phyloP scores from a whole-genome alignment of 305 asterid species.

The Fraxinus greggii region DNA sequence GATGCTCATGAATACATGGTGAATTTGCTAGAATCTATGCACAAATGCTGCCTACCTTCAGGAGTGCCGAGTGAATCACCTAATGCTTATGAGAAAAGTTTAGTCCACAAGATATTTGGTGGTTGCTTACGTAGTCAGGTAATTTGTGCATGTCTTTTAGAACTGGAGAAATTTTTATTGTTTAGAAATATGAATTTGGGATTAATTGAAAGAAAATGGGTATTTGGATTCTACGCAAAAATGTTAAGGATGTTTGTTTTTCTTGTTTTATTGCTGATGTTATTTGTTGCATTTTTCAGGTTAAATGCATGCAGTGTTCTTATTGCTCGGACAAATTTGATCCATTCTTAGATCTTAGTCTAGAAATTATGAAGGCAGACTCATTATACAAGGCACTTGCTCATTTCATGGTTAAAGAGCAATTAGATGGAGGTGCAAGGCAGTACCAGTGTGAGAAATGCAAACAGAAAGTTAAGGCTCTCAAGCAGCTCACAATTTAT shows the following conservation, averaged over 20 bases:
- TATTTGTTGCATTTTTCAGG: constrained; percentile 42
- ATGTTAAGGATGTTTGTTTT: neutral
- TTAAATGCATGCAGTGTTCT: constrained; percentile 94
- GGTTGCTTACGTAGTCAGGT: constrained; percentile 97
- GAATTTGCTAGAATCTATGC: constrained; percentile 93
- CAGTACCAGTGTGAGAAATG: constrained; percentile 93
- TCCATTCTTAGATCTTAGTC: constrained; percentile 90
- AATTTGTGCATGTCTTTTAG: neutral
- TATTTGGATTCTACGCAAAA: neutral
- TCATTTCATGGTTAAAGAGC: constrained; percentile 83
- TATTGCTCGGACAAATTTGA: constrained; percentile 87
- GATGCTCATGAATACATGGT: constrained; percentile 99
- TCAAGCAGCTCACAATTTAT: constrained; percentile 81
- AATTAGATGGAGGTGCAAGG: constrained; percentile 86
- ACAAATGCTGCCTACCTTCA: constrained; percentile 93
- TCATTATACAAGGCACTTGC: constrained; percentile 66
- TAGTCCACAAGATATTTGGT: constrained; percentile 96
- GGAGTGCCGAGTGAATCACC: constrained; percentile 96
- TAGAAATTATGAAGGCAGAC: constrained; percentile 80
- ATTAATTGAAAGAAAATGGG: neutral
- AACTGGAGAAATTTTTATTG: neutral
- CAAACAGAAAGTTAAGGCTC: constrained; percentile 88
- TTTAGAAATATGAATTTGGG: neutral
- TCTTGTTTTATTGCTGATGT: neutral
- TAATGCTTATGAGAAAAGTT: constrained; percentile 88